These are phyloP conservation scores for Lepiota brunneoincarnata DNA, from an alignment of 768 basidiomycete genomes.

Conservation along the genomic window DNA sequence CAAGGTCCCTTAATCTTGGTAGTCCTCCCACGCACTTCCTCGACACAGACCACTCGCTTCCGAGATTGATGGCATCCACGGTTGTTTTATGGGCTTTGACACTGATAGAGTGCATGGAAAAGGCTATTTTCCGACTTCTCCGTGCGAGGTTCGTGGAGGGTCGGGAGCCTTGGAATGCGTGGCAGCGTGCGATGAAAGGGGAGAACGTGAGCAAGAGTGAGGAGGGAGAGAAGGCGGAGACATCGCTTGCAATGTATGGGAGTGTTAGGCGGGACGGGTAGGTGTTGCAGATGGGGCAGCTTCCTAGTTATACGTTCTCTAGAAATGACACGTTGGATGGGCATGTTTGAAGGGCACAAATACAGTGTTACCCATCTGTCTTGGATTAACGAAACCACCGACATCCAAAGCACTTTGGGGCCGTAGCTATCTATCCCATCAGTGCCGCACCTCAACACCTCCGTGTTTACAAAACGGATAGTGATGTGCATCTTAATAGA, in stretches of 20 bases:
- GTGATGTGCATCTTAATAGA: no score
- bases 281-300: neutral
- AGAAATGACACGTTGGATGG: neutral
- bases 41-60: constrained; percentile 14
- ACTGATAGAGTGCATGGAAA: constrained; percentile 33
- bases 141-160: constrained; percentile 49
- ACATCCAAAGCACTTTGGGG: no score
- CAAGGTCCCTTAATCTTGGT: constrained; percentile 7
- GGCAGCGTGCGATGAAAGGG: constrained; percentile 35
- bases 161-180: constrained; percentile 52
- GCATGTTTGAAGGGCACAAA: neutral
- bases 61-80: constrained; percentile 12
- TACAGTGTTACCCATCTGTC: no score
- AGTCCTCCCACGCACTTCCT: constrained; percentile 19
- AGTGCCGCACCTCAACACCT: no score
- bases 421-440: no score
- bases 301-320: neutral
- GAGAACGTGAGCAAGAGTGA: neutral
- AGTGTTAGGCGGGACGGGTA: constrained; percentile 1
- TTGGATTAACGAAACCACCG: no score
- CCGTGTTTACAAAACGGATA: no score
- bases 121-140: constrained; percentile 30
- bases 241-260: neutral
- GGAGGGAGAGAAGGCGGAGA: neutral
- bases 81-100: constrained; percentile 24